A percentile compares a stretch with the other conserved stretches of the same genome.
Conservation (phyloP, 495 filamentous ascomycete genomes). For the Aspergillus sparsus region DNA sequence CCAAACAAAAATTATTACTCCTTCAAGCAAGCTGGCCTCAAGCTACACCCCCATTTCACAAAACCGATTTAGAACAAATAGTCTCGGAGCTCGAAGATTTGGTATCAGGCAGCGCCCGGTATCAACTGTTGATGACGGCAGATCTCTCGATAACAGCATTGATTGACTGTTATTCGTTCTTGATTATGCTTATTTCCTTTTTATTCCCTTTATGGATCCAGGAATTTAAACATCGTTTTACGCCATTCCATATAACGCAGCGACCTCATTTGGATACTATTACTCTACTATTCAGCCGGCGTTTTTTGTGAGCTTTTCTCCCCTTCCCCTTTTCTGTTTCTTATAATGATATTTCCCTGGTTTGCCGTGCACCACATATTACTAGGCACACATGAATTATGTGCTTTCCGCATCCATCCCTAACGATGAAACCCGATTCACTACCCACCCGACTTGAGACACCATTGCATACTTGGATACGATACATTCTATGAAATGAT, state of each 20-base stretch:
- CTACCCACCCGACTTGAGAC: slow-evolving; percentile 14
- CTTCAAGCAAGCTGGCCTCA: slow-evolving; percentile 42
- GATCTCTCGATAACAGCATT: slow-evolving; percentile 42
- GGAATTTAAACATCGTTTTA: slow-evolving; percentile 21
- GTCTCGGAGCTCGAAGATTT: slow-evolving; percentile 42
- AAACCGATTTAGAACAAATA: slow-evolving; percentile 43
- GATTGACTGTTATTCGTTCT: slow-evolving; percentile 28
- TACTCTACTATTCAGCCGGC: slow-evolving; percentile 29
- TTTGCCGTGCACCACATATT: background rate
- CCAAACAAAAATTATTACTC: slow-evolving; percentile 40
- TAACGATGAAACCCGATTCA: slow-evolving; percentile 20
- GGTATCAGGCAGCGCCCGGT: slow-evolving; percentile 39
- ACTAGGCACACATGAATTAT: background rate
- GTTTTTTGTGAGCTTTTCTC: slow-evolving; percentile 28
- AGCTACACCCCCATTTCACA: slow-evolving; percentile 48
- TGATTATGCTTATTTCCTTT: background rate
- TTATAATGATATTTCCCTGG: slow-evolving; percentile 9
- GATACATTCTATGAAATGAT: slow-evolving; percentile 22
- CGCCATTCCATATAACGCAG: slow-evolving; percentile 36
- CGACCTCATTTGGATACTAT: slow-evolving; percentile 32
- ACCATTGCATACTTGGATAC: slow-evolving; percentile 18
- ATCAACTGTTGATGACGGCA: slow-evolving; percentile 31
- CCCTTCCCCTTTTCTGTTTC: slow-evolving; percentile 1
- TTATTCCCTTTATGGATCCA: slow-evolving; percentile 1
- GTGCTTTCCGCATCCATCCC: slow-evolving; percentile 15